These are phyloP conservation scores for Phytophthora pluvialis DNA, from an alignment of 352 stramenopile genomes.

Conservation along the genomic window DNA sequence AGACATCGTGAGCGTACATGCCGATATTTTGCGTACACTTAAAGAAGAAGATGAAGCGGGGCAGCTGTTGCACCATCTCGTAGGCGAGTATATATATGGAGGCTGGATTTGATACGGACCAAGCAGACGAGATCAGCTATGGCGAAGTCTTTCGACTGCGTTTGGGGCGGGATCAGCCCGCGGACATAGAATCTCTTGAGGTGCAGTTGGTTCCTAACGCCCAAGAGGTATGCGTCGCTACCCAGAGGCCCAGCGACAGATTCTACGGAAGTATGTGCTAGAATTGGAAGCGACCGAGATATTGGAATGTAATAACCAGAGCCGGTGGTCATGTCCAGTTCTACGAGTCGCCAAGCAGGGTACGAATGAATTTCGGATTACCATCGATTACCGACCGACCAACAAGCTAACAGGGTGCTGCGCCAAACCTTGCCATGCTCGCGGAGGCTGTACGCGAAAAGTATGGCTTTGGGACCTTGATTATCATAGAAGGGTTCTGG, in stretches of 20 bases:
- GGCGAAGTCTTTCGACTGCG: no score
- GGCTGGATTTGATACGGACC: no score
- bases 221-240: slow-evolving; percentile 14
- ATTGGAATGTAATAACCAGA: slow-evolving; percentile 8
- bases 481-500: slow-evolving; percentile 18
- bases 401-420: not conserved
- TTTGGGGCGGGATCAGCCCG: no score
- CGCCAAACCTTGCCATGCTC: slow-evolving; percentile 5
- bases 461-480: slow-evolving; percentile 15
- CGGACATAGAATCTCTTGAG: no score
- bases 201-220: no score
- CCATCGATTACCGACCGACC: slow-evolving; percentile 11
- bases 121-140: no score
- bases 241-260: slow-evolving; percentile 1
- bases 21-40: no score
- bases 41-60: no score
- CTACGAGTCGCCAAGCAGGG: slow-evolving; percentile 1
- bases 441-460: not conserved
- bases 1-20: no score
- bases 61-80: no score
- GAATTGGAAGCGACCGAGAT: not conserved
- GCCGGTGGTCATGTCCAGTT: slow-evolving; percentile 3
- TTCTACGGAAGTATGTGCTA: slow-evolving; percentile 11
- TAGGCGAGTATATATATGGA: no score
- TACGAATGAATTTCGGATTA: slow-evolving; percentile 5